Percentiles rank a stretch among this genome's conserved stretches.
phyloP scores from a whole-genome alignment of 2,329 filamentous ascomycete genomes.

The Dothistroma septosporum region DNA sequence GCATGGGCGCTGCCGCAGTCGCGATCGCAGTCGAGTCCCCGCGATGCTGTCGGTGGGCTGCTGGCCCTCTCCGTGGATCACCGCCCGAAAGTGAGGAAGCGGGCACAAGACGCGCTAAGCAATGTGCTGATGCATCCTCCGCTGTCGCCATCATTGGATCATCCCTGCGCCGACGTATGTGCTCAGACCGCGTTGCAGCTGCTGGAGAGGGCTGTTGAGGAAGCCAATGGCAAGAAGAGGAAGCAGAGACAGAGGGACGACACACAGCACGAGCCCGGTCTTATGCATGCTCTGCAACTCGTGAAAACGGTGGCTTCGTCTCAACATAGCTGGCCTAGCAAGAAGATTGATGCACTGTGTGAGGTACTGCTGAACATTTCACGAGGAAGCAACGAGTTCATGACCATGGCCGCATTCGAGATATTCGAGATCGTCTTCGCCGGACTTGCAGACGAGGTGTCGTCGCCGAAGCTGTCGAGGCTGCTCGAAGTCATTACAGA shows the following conservation, averaged over 20 bases:
- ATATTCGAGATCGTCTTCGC: slow-evolving; percentile 97
- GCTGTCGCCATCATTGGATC: slow-evolving; percentile 85
- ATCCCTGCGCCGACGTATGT: slow-evolving; percentile 94
- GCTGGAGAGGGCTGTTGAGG: slow-evolving; percentile 69
- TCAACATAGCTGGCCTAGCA: slow-evolving; percentile 91
- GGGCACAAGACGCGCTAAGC: slow-evolving; percentile 82
- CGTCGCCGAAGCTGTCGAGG: slow-evolving; percentile 82
- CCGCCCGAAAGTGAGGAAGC: slow-evolving; percentile 88
- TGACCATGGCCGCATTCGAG: slow-evolving; percentile 94
- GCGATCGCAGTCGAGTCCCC: slow-evolving; percentile 66
- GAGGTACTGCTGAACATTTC: slow-evolving; percentile 86
- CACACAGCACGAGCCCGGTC: slow-evolving; percentile 59
- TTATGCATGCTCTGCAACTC: slow-evolving; percentile 89
- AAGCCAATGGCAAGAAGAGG: slow-evolving; percentile 67
- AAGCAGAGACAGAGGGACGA: slow-evolving; percentile 50
- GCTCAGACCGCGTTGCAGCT: slow-evolving; percentile 83
- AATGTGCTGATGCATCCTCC: slow-evolving; percentile 80
- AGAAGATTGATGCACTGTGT: slow-evolving; percentile 88
- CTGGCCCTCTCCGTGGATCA: slow-evolving; percentile 80
- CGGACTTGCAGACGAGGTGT: slow-evolving; percentile 81
- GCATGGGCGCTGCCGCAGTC: slow-evolving; percentile 84
- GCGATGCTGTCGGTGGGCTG: slow-evolving; percentile 80
- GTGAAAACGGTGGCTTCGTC: slow-evolving; percentile 84
- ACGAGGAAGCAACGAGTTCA: slow-evolving; percentile 84
- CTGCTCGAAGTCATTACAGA: slow-evolving; percentile 89